These are phyloP conservation scores for Emericellopsis terricola DNA, from an alignment of 495 filamentous ascomycete species.

Conservation along the genomic window DNA sequence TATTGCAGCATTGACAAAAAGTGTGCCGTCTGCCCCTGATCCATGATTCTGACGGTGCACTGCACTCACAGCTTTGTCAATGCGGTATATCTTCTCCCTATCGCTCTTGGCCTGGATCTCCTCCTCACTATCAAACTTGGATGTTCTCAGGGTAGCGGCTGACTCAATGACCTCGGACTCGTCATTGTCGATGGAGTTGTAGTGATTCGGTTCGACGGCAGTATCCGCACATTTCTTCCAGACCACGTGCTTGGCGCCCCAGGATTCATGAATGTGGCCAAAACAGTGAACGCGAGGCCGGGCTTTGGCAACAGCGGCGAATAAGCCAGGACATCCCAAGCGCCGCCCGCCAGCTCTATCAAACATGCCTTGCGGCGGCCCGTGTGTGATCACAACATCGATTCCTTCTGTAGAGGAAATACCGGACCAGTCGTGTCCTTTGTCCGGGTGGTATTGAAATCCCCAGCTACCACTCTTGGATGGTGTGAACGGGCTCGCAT, in stretches of 20 bases:
- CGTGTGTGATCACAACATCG: conserved; percentile 55
- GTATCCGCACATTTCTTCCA: conserved; percentile 22
- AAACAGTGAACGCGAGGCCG: conserved; percentile 44
- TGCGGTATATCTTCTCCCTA: no score
- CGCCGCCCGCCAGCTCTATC: conserved; percentile 22
- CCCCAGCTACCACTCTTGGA: conserved; percentile 36
- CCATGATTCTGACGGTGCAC: conserved; percentile 18
- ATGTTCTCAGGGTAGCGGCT: no score
- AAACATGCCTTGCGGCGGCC: conserved; percentile 40
- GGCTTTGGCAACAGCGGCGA: conserved; percentile 27
- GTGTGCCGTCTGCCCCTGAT: conserved; percentile 39
- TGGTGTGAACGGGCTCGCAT: conserved; percentile 47
- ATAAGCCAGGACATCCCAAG: conserved; percentile 36
- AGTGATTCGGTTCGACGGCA: conserved; percentile 2
- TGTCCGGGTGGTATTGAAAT: conserved; percentile 36
- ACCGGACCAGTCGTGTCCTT: conserved; percentile 24
- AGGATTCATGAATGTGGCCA: conserved; percentile 54
- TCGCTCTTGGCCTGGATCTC: no score
- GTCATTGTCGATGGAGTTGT: conserved; percentile 15
- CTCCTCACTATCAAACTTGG: no score
- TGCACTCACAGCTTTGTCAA: no score
- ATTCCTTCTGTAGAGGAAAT: conserved; percentile 22
- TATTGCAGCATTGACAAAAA: conserved; percentile 56
- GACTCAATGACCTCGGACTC: conserved; percentile 24
- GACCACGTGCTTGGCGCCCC: conserved; percentile 37